Evolutionary conservation across 1,284 basidiomycete species (phyloP).

Genomic region (Apiotrichum gamsii): DNA sequence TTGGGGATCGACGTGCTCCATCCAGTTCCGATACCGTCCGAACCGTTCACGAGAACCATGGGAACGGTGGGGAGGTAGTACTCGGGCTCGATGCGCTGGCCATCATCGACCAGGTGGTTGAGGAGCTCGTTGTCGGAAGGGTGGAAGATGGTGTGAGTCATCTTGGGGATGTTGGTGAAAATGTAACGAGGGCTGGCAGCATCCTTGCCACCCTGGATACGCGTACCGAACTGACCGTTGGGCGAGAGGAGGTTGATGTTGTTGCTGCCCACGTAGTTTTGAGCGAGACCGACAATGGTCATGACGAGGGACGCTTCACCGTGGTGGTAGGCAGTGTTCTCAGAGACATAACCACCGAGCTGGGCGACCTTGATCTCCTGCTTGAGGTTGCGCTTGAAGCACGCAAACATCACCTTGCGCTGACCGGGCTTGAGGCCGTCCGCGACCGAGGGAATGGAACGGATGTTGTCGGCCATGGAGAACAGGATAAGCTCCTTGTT

Average conservation of each 20-base stretch:
- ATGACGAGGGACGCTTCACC: conserved; percentile 79
- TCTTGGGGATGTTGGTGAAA: conserved; percentile 72
- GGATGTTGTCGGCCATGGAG: conserved; percentile 98
- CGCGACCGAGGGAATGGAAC: conserved; percentile 85
- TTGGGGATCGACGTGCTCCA: conserved; percentile 94
- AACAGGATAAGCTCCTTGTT: conserved; percentile 98
- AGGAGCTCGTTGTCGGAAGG: conserved; percentile 79
- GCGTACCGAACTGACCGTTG: conserved; percentile 95
- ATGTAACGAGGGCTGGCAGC: conserved; percentile 97
- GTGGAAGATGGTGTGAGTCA: conserved; percentile 77
- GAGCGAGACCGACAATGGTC: conserved; percentile 92
- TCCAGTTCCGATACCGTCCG: conserved; percentile 96
- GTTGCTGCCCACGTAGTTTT: conserved; percentile 92
- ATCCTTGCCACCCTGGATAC: conserved; percentile 81
- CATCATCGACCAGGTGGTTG: conserved; percentile 81
- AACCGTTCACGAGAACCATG: conserved; percentile 85
- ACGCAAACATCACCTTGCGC: conserved; percentile 90
- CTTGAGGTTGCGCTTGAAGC: conserved; percentile 90
- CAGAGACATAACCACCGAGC: conserved; percentile 88
- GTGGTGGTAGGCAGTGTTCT: conserved; percentile 95
- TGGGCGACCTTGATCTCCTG: conserved; percentile 95
- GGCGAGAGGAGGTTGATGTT: conserved; percentile 88
- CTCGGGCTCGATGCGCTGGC: conserved; percentile 82
- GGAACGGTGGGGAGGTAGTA: conserved; percentile 91
- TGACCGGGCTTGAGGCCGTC: conserved; percentile 99